Evolutionary conservation across 2,329 filamentous ascomycete species (phyloP).

Genomic region (Apiospora rasikravindrae): DNA sequence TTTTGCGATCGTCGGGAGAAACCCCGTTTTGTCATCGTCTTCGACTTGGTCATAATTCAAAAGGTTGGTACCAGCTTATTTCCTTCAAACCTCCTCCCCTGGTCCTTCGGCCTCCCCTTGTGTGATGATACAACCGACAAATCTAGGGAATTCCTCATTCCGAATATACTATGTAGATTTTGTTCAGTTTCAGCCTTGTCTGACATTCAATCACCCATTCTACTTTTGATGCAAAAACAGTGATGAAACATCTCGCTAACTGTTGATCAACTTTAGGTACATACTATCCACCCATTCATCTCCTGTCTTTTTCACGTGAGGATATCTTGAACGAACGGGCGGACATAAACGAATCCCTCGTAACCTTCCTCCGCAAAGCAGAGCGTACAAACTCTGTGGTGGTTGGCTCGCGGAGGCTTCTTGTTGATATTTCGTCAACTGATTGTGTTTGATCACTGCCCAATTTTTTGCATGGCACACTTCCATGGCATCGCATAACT

Average conservation of each 20-base stretch:
- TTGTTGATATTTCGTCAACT: constrained; percentile 72
- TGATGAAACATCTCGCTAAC: constrained; percentile 43
- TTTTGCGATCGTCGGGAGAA: not conserved
- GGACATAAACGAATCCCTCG: constrained; percentile 66
- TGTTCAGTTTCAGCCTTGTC: constrained; percentile 74
- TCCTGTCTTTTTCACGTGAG: constrained; percentile 50
- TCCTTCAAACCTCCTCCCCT: constrained; percentile 19
- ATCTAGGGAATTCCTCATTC: constrained; percentile 71
- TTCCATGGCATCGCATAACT: not conserved
- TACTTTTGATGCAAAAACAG: constrained; percentile 29
- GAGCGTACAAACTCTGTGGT: constrained; percentile 69
- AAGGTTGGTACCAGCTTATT: constrained; percentile 49
- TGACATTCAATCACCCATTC: constrained; percentile 49
- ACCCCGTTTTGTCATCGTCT: not conserved
- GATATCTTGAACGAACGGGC: constrained; percentile 73
- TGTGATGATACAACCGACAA: constrained; percentile 66
- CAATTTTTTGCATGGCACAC: not conserved
- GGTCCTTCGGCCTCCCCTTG: constrained; percentile 38
- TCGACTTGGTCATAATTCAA: constrained; percentile 28
- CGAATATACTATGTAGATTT: constrained; percentile 69
- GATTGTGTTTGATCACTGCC: constrained; percentile 45
- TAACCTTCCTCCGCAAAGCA: constrained; percentile 55
- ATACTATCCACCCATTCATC: constrained; percentile 26
- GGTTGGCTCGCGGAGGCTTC: constrained; percentile 54
- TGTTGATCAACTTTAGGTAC: constrained; percentile 48